Evolutionary conservation across 768 basidiomycete species (phyloP), one percentile per base, ranked within the genome.

Genomic region (Lentinula boryana): DNA sequence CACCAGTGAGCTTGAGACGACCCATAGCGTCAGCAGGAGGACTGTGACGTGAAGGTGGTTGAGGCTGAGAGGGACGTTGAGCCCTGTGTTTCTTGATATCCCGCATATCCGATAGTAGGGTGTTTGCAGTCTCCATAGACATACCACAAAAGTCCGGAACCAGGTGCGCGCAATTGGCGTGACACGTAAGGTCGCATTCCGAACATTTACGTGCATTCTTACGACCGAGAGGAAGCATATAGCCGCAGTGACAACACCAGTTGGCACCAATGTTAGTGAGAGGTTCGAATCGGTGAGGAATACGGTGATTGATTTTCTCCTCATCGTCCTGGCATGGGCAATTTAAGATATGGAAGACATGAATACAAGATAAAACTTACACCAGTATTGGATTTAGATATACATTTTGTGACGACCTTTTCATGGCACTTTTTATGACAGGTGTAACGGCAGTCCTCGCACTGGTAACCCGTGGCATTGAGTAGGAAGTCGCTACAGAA

Each of bases 191-290:
- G 68, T 89, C 86, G 75, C 97, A 99, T 72, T 98, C 96, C 0
- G 92, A 87, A 72, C 97, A 99, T 74, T 90, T 91, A 60, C 94
- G 87, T 21, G 96, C 90, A 72, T 98, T 96, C 80, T 98, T 98
- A 65, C 95, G 87, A 56, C 96, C 96, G 52, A 98, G 84, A 59
- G 97, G 95, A 27, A 97, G 83, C 84, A 99, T 95, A 69, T 95
- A 97, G 64, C 97, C 97, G 71, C 97, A 99, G 72, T 99, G 97
- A 72, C 97, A 99, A 74, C 97, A 99, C 97, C 97, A 99, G 69
- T 96, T 98, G 16, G 97, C 93, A 48, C 94, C 92, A 60, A 98
- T 88, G 74, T 97, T 98, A 63, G 95, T 98, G 68, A 97, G 85
- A 16, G 95, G 88, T 67, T 95, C 93, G 77, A 99, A 99, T 21